These are phyloP conservation scores for Carex pumila DNA, from an alignment of 176 grass and related monocot genomes.

Conservation along the genomic window DNA sequence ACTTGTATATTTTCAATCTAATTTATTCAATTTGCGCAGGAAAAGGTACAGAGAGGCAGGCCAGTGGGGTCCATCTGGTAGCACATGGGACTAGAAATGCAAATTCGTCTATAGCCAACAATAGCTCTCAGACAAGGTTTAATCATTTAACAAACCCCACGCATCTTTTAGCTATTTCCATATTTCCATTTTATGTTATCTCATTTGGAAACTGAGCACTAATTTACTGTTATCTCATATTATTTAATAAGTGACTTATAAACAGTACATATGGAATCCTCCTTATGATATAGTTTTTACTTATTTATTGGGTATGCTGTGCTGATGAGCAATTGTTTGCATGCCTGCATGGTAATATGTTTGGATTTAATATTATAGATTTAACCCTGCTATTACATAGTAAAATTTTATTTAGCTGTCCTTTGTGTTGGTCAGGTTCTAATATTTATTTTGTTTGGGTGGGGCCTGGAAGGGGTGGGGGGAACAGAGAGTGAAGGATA, in stretches of 20 bases:
- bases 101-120: slow-evolving; percentile 11
- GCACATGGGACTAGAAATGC: slow-evolving; percentile 9
- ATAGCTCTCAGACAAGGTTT: slow-evolving; percentile 26
- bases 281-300: neutral
- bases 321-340: neutral
- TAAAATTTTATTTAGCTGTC: neutral
- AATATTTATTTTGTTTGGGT: neutral
- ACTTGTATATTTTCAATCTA: neutral
- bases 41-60: slow-evolving; percentile 11
- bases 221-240: slow-evolving; percentile 2
- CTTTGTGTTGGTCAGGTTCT: neutral
- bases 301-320: neutral
- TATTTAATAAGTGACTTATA: too few species aligned
- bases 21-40: slow-evolving; percentile 7
- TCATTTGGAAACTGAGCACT: slow-evolving; percentile 12
- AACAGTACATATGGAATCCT: too few species aligned
- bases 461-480: neutral
- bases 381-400: neutral
- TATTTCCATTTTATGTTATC: neutral
- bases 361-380: neutral
- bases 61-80: neutral
- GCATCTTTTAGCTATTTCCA: neutral
- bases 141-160: slow-evolving; percentile 18
- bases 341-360: neutral
- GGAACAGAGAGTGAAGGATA: neutral